phyloP scores from a whole-genome alignment of 148 eudicot species.

The Cornus suecica region DNA sequence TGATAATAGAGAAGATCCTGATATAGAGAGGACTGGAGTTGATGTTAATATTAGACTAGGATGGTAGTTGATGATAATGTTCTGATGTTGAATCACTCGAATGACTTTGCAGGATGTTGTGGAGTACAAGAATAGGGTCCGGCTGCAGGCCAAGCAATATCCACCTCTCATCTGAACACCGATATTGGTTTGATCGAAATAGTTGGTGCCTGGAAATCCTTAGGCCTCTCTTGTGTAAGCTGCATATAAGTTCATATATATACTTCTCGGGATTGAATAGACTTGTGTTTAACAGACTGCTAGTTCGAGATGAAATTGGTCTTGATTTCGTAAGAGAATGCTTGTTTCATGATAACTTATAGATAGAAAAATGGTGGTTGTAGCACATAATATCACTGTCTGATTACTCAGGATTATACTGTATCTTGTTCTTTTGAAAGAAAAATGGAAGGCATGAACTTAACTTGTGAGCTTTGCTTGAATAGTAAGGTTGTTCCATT shows the following conservation, averaged over 20 bases:
- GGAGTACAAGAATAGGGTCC: constrained; percentile 81
- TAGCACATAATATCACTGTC: too few relatives aligned
- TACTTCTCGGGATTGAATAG: background rate
- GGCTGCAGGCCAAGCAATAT: constrained; percentile 51
- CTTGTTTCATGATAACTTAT: too few relatives aligned
- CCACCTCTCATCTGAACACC: constrained; percentile 26
- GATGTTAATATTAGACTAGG: background rate
- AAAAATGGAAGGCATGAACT: too few relatives aligned
- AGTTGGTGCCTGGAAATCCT: background rate
- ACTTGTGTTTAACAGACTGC: background rate
- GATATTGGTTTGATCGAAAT: background rate
- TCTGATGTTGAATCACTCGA: background rate
- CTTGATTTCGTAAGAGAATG: too few relatives aligned
- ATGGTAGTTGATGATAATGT: background rate
- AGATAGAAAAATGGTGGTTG: too few relatives aligned
- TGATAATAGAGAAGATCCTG: too few relatives aligned
- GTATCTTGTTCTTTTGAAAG: too few relatives aligned
- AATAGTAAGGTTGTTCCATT: too few relatives aligned
- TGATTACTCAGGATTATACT: too few relatives aligned
- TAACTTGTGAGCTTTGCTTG: too few relatives aligned
- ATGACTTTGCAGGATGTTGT: constrained; percentile 52
- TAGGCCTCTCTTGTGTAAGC: background rate
- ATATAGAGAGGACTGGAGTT: too few relatives aligned
- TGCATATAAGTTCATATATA: background rate
- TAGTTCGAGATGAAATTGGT: background rate